Conservation (phyloP, 768 basidiomycete species). For the Gloeophyllum trabeum region DNA sequence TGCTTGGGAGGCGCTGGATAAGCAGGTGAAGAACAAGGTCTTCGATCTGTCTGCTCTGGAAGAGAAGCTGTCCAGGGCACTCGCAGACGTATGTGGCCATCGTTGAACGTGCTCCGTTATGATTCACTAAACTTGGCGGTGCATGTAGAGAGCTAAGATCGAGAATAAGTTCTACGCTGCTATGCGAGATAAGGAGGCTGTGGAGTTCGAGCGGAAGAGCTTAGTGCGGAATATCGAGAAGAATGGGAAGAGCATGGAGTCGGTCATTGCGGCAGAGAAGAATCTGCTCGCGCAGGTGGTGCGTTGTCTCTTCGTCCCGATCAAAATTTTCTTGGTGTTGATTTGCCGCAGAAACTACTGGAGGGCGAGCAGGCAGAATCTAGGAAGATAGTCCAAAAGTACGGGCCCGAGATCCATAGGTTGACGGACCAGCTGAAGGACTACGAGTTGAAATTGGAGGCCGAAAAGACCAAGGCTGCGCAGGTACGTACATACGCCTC, state of each 20-base stretch:
- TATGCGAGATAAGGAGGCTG: constrained; percentile 81
- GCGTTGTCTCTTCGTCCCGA: not conserved
- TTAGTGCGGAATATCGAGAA: constrained; percentile 44
- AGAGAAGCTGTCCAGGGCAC: constrained; percentile 52
- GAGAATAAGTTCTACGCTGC: constrained; percentile 91
- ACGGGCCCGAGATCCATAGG: no score
- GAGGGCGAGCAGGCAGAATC: no score
- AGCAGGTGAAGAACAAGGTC: constrained; percentile 74
- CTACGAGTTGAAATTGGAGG: no score
- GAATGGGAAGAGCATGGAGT: constrained; percentile 54
- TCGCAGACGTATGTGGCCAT: constrained; percentile 49
- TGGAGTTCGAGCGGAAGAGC: constrained; percentile 65
- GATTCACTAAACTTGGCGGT: constrained; percentile 2
- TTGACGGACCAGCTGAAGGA: no score
- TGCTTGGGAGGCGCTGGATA: constrained; percentile 79
- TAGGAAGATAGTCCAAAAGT: no score
- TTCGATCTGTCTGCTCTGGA: constrained; percentile 72
- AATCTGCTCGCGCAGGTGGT: constrained; percentile 44
- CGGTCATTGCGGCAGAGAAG: constrained; percentile 52
- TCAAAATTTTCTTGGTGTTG: no score
- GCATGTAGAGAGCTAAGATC: constrained; percentile 77
- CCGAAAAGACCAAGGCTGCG: not conserved
- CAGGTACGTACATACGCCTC: not conserved
- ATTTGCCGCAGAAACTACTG: no score
- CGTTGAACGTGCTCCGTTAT: not conserved